A percentile compares a stretch with the other conserved stretches of the same genome.
These are phyloP conservation scores for Lichtheimia ornata DNA, from an alignment of 371 early-diverging fungal genomes.

Conservation along the genomic window DNA sequence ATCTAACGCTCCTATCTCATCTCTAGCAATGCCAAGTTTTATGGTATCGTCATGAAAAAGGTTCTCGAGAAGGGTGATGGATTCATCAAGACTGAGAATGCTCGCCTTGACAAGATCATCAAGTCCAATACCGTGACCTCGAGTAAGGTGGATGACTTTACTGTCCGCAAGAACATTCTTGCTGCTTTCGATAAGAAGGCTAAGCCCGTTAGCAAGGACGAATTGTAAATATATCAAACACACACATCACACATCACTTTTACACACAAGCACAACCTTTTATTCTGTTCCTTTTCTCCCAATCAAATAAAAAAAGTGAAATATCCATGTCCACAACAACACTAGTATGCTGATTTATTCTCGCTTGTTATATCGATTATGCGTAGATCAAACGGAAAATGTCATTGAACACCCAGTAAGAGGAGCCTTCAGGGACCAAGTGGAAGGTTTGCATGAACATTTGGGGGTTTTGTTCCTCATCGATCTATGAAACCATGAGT, in stretches of 20 bases:
- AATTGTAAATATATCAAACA: slow-evolving; percentile 14
- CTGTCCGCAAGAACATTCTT: slow-evolving; percentile 77
- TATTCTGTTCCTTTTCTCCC: not conserved
- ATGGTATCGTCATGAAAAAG: slow-evolving; percentile 78
- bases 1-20: not conserved
- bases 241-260: not conserved
- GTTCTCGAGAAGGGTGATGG: slow-evolving; percentile 53
- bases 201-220: slow-evolving; percentile 34
- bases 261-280: not conserved
- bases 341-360: too few species aligned
- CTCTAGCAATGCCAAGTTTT: slow-evolving; percentile 63
- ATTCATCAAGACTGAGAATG: slow-evolving; percentile 66
- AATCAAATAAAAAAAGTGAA: not conserved
- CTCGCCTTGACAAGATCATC: slow-evolving; percentile 72
- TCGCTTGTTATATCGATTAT: not conserved
- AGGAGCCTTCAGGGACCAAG: slow-evolving; percentile 60
- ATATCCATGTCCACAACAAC: too few species aligned
- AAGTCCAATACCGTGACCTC: slow-evolving; percentile 57
- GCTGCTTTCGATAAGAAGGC: slow-evolving; percentile 51
- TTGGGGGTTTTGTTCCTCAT: slow-evolving; percentile 76
- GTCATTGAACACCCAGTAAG: slow-evolving; percentile 77
- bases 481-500: slow-evolving; percentile 51
- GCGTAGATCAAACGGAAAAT: slow-evolving; percentile 79
- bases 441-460: slow-evolving; percentile 87
- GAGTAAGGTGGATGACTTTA: slow-evolving; percentile 75